These are phyloP conservation scores for Bjerkandera adusta DNA, from an alignment of 1,284 basidiomycete species.

Conservation along the genomic window DNA sequence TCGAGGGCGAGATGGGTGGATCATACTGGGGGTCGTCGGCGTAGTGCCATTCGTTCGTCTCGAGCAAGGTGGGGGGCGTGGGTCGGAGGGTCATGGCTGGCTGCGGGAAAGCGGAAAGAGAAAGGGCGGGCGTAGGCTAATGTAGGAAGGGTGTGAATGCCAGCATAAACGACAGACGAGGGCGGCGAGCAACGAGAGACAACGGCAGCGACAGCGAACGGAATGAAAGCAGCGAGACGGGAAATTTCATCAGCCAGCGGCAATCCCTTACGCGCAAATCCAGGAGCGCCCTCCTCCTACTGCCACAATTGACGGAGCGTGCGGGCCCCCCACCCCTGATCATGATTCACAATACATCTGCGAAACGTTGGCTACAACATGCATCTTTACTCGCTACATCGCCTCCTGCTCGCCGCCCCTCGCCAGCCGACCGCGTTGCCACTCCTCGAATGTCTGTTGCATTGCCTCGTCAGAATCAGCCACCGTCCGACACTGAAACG, in stretches of 20 bases:
- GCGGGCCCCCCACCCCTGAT: too few relatives aligned
- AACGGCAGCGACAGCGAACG: slow-evolving; percentile 7
- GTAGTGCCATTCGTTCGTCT: slow-evolving; percentile 26
- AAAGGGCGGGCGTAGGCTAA: slow-evolving; percentile 20
- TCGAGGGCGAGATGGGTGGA: slow-evolving; percentile 27
- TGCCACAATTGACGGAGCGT: too few relatives aligned
- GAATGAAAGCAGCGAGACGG: slow-evolving; percentile 16
- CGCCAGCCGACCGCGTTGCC: neutral
- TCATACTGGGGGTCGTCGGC: slow-evolving; percentile 26
- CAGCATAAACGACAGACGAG: slow-evolving; percentile 22
- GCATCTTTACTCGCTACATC: too few relatives aligned
- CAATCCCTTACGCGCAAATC: too few relatives aligned
- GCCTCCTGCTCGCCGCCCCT: too few relatives aligned
- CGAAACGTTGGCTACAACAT: too few relatives aligned
- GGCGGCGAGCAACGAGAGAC: slow-evolving; percentile 15
- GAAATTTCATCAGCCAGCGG: slow-evolving; percentile 14
- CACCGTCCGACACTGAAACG: neutral
- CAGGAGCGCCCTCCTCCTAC: too few relatives aligned
- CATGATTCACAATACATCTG: too few relatives aligned
- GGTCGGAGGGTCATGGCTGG: slow-evolving; percentile 28
- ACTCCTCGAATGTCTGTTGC: slow-evolving; percentile 34
- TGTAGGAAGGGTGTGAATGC: slow-evolving; percentile 17
- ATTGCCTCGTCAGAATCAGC: slow-evolving; percentile 46
- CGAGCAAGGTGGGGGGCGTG: slow-evolving; percentile 23
- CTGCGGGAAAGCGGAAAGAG: slow-evolving; percentile 32